Percentiles rank a stretch among this genome's conserved stretches.
Evolutionary conservation across 2,329 filamentous ascomycete genomes (phyloP).

Genomic region (Diplocarpon rosae): DNA sequence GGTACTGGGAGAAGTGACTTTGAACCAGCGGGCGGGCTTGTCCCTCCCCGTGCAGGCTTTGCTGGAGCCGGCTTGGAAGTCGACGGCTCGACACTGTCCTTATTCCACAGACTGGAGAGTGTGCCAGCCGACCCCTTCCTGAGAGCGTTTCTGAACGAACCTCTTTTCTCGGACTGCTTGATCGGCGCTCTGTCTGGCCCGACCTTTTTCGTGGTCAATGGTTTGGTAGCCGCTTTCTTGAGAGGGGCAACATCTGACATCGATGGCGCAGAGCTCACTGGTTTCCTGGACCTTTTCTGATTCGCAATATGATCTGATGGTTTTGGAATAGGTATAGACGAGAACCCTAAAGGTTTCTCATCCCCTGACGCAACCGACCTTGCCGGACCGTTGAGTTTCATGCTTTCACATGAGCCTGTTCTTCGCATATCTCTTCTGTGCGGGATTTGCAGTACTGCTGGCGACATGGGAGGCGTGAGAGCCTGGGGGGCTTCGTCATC

Average conservation of each 20-base stretch:
- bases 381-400: neutral
- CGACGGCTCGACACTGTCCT: constrained; percentile 30
- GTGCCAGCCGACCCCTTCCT: constrained; percentile 38
- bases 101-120: constrained; percentile 39
- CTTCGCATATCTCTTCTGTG: neutral
- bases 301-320: constrained; percentile 19
- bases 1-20: constrained; percentile 25
- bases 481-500: neutral
- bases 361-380: constrained; percentile 1
- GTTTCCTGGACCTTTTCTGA: constrained; percentile 25
- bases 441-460: neutral
- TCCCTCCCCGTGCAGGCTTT: constrained; percentile 20
- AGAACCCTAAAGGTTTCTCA: constrained; percentile 2
- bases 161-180: constrained; percentile 33
- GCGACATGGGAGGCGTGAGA: constrained; percentile 6
- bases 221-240: constrained; percentile 22
- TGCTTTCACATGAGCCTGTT: neutral
- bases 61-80: constrained; percentile 12
- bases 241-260: constrained; percentile 13
- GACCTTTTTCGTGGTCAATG: constrained; percentile 24
- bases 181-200: constrained; percentile 22
- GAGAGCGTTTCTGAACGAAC: constrained; percentile 38
- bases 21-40: constrained; percentile 15
- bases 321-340: constrained; percentile 6
- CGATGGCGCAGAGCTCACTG: constrained; percentile 21